These are phyloP conservation scores for Cryptococcus sp. DNA, from an alignment of 1,284 basidiomycete species.

Conservation along the genomic window DNA sequence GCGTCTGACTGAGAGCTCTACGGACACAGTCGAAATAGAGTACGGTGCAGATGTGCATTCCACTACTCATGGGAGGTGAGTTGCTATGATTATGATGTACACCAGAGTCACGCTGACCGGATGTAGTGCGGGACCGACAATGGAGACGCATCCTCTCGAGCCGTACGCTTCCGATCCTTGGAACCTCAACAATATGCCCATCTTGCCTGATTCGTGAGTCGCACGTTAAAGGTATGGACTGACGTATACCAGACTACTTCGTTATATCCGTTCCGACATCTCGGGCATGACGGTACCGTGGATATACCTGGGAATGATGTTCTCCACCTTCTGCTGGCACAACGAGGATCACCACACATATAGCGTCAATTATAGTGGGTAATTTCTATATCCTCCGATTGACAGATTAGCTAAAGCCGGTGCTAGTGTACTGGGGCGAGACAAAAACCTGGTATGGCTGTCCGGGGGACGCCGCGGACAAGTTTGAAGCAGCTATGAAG, in stretches of 20 bases:
- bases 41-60: conserved; percentile 99
- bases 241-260: conserved; percentile 53
- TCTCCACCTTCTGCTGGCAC: conserved; percentile 99
- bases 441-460: conserved; percentile 99
- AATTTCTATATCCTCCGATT: conserved; percentile 4
- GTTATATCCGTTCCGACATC: conserved; percentile 96
- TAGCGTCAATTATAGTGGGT: conserved; percentile 88
- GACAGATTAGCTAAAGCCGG: too few relatives aligned
- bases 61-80: conserved; percentile 91
- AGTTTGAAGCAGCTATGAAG: conserved; percentile 95
- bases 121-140: conserved; percentile 83
- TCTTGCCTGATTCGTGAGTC: conserved; percentile 76
- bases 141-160: conserved; percentile 87
- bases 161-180: conserved; percentile 88
- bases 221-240: conserved; percentile 38
- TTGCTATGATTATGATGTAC: neutral
- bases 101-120: neutral
- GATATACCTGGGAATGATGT: conserved; percentile 99
- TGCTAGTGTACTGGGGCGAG: conserved; percentile 96
- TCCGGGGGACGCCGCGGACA: conserved; percentile 88
- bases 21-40: conserved; percentile 95
- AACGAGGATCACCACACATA: conserved; percentile 99
- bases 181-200: conserved; percentile 98
- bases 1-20: conserved; percentile 84
- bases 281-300: conserved; percentile 99